Percentiles rank a stretch among this genome's conserved stretches.
phyloP scores from a whole-genome alignment of 164 flowering plant species.

The Houttuynia cordata region DNA sequence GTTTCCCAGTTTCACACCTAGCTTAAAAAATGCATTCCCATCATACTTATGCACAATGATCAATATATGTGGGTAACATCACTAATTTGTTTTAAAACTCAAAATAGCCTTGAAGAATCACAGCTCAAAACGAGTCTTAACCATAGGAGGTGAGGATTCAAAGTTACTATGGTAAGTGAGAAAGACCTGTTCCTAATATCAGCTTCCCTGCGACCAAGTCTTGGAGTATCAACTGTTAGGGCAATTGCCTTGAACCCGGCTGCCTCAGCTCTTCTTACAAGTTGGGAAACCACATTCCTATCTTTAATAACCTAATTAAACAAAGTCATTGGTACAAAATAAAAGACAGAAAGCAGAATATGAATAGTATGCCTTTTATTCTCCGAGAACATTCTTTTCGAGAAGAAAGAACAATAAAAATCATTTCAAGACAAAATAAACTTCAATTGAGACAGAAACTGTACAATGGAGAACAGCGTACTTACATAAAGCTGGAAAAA shows the following conservation, averaged over 20 bases:
- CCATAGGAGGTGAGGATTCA: too few species aligned
- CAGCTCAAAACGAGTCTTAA: too few species aligned
- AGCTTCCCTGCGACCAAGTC: conserved; percentile 87
- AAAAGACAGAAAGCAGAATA: background rate
- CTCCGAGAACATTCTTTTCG: too few species aligned
- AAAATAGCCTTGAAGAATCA: too few species aligned
- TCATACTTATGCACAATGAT: background rate
- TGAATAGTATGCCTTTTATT: too few species aligned
- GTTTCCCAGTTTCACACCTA: too few species aligned
- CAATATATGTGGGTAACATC: background rate
- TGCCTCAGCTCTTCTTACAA: conserved; percentile 85
- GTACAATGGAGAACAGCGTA: background rate
- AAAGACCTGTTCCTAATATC: conserved; percentile 86
- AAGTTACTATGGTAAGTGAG: background rate
- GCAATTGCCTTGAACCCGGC: conserved; percentile 97
- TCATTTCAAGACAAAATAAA: too few species aligned
- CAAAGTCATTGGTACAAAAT: background rate
- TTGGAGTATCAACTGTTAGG: conserved; percentile 86
- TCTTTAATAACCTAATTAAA: conserved; percentile 53
- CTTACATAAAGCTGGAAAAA: conserved; percentile 91
- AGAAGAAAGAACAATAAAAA: too few species aligned
- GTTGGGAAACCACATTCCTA: conserved; percentile 68
- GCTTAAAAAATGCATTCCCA: background rate
- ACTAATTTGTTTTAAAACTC: too few species aligned
- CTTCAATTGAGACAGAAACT: background rate